Evolutionary conservation across 495 filamentous ascomycete species (phyloP), one percentile per base, ranked within the genome.

Genomic region (Tricharina praecox): DNA sequence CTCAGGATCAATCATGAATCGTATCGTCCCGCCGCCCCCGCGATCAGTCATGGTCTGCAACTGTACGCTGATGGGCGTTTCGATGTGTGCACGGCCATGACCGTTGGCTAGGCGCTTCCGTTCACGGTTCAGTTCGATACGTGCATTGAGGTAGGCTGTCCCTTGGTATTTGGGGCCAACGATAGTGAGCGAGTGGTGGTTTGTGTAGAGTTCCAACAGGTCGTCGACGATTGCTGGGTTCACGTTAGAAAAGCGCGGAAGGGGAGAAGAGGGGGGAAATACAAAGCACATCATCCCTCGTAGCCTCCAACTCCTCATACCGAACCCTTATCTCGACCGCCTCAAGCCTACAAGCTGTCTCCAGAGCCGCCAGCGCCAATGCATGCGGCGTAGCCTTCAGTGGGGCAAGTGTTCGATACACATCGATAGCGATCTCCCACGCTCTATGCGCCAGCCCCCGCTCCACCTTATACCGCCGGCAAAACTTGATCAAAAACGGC

Each of bases 321-420:
- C 28, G 34, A 30, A 45, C 30, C 4, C 68, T 66, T 4, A 71
- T 50, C 25, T 68, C 67, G 32, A 65, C 59, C 15, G 70, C 72
- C 44, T 72, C 65, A 21, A 95, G 60, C 20, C 81, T 72, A 1
- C 77, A 70, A 1, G 86, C 77, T 32, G 96, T 73, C 62, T 92
- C 85, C 2, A 93, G 65, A 55, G 81, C 76, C n/a, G 77, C 77
- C 38, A 90, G 67, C 2, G 85, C 85, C 66, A 94, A 76, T 3
- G 82, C 79, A 16, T 76, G 70, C 3, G 79, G 78, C 0, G 76
- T 78, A 49, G 93, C 83, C 64, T 95, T 96, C 26, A 96, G 67
- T 15, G 88, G 90, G 4, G 81, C 78, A 62, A 83, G 92, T 3
- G 90, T 97, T 53, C 86, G 82, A 62, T 95, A 92, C 15, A 93